A percentile compares a stretch with the other conserved stretches of the same genome.
phyloP scores from a whole-genome alignment of 2,329 filamentous ascomycete genomes.

The Exophiala calicioides region DNA sequence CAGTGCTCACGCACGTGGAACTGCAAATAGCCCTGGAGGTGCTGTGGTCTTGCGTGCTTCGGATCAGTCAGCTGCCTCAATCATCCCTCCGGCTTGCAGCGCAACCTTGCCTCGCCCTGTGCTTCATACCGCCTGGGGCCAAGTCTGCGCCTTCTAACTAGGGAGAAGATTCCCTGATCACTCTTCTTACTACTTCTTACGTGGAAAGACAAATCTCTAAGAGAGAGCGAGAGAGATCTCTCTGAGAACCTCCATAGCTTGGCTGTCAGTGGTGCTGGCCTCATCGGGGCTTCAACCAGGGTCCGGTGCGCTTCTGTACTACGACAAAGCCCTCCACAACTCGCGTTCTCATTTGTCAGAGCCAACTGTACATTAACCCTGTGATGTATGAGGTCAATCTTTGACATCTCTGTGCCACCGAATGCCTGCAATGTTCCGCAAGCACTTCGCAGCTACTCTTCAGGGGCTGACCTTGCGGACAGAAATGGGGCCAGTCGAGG shows the following conservation, averaged over 20 bases:
- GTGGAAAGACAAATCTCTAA: no score
- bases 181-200: no score
- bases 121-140: no score
- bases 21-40: conserved; percentile 11
- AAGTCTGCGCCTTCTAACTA: no score
- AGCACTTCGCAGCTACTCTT: conserved; percentile 19
- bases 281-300: conserved; percentile 15
- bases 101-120: not conserved
- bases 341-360: conserved; percentile 26
- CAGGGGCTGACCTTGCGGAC: conserved; percentile 22
- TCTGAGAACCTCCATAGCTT: conserved; percentile 5
- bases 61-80: not conserved
- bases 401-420: conserved; percentile 26
- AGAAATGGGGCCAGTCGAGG: conserved; percentile 9
- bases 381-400: conserved; percentile 18
- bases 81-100: not conserved
- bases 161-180: no score
- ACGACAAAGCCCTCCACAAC: conserved; percentile 13
- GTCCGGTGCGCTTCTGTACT: conserved; percentile 22
- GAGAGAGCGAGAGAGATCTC: no score
- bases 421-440: conserved; percentile 24
- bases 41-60: no score
- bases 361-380: conserved; percentile 3
- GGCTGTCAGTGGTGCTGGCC: conserved; percentile 12
- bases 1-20: conserved; percentile 7